Percentiles rank a stretch among this genome's conserved stretches.
phyloP scores from a whole-genome alignment of 345 rosid species.

The Microthlaspi erraticum region DNA sequence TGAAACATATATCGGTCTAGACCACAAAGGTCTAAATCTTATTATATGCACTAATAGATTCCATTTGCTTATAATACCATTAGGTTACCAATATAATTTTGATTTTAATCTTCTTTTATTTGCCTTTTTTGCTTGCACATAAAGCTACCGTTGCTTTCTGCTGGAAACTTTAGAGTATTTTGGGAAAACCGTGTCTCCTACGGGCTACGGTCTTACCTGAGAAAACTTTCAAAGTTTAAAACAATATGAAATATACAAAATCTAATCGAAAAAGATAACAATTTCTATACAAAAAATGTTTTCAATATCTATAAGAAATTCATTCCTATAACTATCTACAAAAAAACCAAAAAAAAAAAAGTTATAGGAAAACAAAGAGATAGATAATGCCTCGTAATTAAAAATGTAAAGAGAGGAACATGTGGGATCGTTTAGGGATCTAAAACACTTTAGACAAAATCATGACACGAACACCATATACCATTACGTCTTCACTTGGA shows the following conservation, averaged over 20 bases:
- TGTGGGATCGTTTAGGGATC: conserved; percentile 40
- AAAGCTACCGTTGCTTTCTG: conserved; percentile 43
- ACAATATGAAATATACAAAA: background rate
- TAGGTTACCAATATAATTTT: conserved; percentile 16
- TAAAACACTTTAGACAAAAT: conserved; percentile 37
- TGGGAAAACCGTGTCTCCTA: conserved; percentile 33
- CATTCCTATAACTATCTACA: too few relatives aligned
- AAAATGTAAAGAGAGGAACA: conserved; percentile 22
- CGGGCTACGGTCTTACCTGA: too few relatives aligned
- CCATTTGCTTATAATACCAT: conserved; percentile 30
- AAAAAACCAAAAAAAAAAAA: background rate
- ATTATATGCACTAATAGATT: conserved; percentile 30
- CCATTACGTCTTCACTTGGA: conserved; percentile 39
- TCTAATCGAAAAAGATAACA: background rate
- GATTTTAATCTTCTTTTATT: background rate
- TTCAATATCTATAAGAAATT: too few relatives aligned
- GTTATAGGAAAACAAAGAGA: conserved; percentile 2
- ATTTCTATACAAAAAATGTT: too few relatives aligned
- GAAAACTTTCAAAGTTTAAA: conserved; percentile 14
- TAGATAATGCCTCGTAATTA: conserved; percentile 26
- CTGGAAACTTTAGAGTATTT: conserved; percentile 32
- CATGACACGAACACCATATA: conserved; percentile 39
- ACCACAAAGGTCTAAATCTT: conserved; percentile 3
- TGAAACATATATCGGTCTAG: background rate
- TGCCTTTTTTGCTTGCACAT: background rate